A percentile compares a stretch with the other conserved stretches of the same genome.
phyloP scores from a whole-genome alignment of 768 basidiomycete species.

The Amanita molliuscula region DNA sequence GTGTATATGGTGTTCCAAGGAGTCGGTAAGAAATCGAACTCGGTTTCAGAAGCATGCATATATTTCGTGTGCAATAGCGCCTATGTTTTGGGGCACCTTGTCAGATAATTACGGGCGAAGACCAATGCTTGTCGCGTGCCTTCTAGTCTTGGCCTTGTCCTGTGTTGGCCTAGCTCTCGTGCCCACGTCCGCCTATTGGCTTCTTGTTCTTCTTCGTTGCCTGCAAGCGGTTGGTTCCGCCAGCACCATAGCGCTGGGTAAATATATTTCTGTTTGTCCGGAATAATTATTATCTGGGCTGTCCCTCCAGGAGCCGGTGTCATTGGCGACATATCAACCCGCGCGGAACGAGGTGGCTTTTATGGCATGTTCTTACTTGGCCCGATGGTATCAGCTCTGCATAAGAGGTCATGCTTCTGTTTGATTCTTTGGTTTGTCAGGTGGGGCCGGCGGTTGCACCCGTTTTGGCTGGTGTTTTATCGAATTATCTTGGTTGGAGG shows the following conservation, averaged over 20 bases:
- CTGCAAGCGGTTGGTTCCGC: conserved; percentile 74
- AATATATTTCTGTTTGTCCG: conserved; percentile 2
- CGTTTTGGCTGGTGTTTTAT: conserved; percentile 48
- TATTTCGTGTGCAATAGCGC: conserved; percentile 26
- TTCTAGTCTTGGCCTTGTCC: conserved; percentile 51
- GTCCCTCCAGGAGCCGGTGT: conserved; percentile 55
- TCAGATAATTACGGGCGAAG: conserved; percentile 60
- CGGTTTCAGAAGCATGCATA: background rate
- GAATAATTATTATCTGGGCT: background rate
- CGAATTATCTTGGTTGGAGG: conserved; percentile 58
- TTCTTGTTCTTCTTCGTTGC: conserved; percentile 70
- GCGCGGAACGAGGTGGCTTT: conserved; percentile 65
- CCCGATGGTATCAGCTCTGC: conserved; percentile 36
- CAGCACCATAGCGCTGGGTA: conserved; percentile 68
- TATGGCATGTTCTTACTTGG: conserved; percentile 58
- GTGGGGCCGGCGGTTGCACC: conserved; percentile 53
- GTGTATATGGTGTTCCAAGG: conserved; percentile 68
- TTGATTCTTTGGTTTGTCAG: conserved; percentile 17
- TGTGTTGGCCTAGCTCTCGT: conserved; percentile 51
- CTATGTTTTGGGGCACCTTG: conserved; percentile 62
- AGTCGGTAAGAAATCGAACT: conserved; percentile 28
- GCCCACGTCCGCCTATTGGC: conserved; percentile 57
- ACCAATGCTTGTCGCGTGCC: conserved; percentile 50
- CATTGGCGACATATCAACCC: conserved; percentile 67
- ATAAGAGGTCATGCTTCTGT: conserved; percentile 4